These are phyloP conservation scores for Neopestalotiopsis sp. DNA, from an alignment of 2,329 filamentous ascomycete genomes.

Conservation along the genomic window DNA sequence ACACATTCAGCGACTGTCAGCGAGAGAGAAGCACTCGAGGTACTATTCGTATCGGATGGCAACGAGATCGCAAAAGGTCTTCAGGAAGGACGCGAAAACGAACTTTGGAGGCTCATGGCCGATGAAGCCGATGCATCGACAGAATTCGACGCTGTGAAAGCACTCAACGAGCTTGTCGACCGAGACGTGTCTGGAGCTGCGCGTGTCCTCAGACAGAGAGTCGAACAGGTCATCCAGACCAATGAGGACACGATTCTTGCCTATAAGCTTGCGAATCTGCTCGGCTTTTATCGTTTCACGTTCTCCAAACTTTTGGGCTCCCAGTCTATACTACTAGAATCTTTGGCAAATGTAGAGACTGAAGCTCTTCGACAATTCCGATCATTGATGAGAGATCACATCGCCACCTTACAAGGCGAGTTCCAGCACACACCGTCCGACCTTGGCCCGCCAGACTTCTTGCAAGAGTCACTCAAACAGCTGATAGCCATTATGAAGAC, in stretches of 20 bases:
- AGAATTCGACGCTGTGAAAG: constrained; percentile 79
- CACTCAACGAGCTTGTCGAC: constrained; percentile 85
- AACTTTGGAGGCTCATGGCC: constrained; percentile 76
- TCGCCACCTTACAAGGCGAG: constrained; percentile 75
- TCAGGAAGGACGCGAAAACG: constrained; percentile 78
- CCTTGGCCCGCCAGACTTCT: constrained; percentile 78
- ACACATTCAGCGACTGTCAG: constrained; percentile 92
- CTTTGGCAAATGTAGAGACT: constrained; percentile 71
- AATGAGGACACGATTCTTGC: constrained; percentile 88
- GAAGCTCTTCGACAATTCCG: constrained; percentile 85
- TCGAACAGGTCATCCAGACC: constrained; percentile 90
- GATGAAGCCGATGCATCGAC: constrained; percentile 58
- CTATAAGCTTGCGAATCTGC: constrained; percentile 88
- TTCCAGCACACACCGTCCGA: constrained; percentile 73
- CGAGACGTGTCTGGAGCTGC: constrained; percentile 82
- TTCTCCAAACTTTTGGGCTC: constrained; percentile 79
- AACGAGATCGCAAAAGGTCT: constrained; percentile 86
- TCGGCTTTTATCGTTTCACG: constrained; percentile 87
- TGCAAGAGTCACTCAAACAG: constrained; percentile 79
- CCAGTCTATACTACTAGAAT: constrained; percentile 71
- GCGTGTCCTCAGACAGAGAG: constrained; percentile 82
- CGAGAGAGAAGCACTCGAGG: constrained; percentile 89
- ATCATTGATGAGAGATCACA: constrained; percentile 78
- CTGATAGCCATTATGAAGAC: constrained; percentile 81
- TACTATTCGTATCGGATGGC: constrained; percentile 88